Evolutionary conservation across 371 early-diverging fungal genomes (phyloP).

Genomic region (Apophysomyces sp.): DNA sequence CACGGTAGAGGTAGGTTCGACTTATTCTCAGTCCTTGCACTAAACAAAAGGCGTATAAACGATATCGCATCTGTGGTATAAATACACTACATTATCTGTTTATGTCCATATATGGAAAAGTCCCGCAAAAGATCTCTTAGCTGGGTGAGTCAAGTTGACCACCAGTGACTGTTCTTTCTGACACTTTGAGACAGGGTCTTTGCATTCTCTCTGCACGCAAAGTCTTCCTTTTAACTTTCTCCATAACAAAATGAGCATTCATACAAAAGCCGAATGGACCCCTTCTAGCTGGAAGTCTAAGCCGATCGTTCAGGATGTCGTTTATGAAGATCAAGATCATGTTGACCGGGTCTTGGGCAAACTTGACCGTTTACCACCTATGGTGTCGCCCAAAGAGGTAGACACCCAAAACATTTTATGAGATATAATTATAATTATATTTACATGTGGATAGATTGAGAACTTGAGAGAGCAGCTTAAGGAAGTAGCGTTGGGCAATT

Average conservation of each 20-base stretch:
- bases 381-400: conserved; percentile 90
- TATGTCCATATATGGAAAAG: no score
- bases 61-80: no score
- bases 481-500: conserved; percentile 87
- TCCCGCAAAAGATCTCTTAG: no score
- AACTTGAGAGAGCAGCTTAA: conserved; percentile 81
- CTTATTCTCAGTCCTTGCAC: no score
- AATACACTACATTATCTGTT: no score
- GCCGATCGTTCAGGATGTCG: conserved; percentile 89
- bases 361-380: conserved; percentile 82
- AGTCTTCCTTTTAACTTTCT: background rate
- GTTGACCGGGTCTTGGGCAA: conserved; percentile 74
- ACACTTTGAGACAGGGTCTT: no score
- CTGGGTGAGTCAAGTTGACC: no score
- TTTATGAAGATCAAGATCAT: conserved; percentile 76
- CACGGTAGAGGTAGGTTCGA: no score
- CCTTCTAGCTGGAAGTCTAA: conserved; percentile 82
- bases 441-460: conserved; percentile 58
- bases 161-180: no score
- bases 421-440: background rate
- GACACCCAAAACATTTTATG: background rate
- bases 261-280: conserved; percentile 56
- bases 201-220: no score
- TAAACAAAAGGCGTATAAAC: no score
- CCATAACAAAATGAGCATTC: background rate